These are phyloP conservation scores for Litsea cubeba DNA, from an alignment of 164 flowering plant species.

Conservation along the genomic window DNA sequence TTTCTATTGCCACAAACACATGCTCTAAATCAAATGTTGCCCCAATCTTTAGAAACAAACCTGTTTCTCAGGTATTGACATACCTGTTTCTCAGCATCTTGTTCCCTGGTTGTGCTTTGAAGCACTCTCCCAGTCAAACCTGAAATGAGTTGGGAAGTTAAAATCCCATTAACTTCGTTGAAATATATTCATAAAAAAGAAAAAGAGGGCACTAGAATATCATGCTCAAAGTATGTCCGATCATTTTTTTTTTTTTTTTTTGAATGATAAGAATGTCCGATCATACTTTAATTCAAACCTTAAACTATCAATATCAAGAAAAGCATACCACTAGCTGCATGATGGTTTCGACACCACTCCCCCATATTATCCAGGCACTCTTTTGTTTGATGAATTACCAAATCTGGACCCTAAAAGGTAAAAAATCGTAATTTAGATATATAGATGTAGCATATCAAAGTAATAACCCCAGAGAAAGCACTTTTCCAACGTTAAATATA, in stretches of 20 bases:
- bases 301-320: conserved; percentile 2
- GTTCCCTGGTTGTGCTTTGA: conserved; percentile 59
- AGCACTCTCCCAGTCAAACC: conserved; percentile 82
- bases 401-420: conserved; percentile 75
- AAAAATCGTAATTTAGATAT: neutral
- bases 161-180: neutral
- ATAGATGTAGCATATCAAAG: neutral
- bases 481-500: neutral
- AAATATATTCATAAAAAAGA: neutral
- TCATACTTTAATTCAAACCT: neutral
- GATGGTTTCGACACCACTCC: conserved; percentile 90
- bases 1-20: too few species aligned
- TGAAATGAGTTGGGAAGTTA: conserved; percentile 18
- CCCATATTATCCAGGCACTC: conserved; percentile 90
- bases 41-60: too few species aligned
- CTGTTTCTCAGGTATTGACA: neutral
- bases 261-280: neutral
- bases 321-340: conserved; percentile 77
- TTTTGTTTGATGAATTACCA: conserved; percentile 78
- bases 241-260: neutral
- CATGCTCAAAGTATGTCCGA: neutral
- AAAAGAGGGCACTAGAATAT: neutral
- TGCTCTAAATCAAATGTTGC: too few species aligned
- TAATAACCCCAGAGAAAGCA: neutral
- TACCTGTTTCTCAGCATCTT: conserved; percentile 90